phyloP scores from a whole-genome alignment of 2,329 filamentous ascomycete species.

The Helicocarpus griseus region DNA sequence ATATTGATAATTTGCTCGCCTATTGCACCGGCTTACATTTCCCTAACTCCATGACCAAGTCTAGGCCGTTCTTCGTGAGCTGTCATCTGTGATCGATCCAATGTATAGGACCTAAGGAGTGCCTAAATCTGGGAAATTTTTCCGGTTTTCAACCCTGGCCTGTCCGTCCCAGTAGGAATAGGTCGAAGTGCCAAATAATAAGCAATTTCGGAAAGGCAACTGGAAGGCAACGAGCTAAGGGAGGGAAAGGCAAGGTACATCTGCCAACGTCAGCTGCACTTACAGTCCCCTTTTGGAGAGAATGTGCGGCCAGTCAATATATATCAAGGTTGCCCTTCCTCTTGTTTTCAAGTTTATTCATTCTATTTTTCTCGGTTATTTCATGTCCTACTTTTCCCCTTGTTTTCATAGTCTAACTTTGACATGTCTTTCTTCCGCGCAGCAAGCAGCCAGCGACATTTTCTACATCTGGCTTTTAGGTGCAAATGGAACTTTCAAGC shows the following conservation, averaged over 20 bases:
- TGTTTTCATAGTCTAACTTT: not conserved
- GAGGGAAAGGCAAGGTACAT: not conserved
- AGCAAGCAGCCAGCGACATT: not conserved
- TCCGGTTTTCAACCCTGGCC: not conserved
- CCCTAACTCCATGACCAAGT: not conserved
- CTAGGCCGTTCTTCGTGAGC: not conserved
- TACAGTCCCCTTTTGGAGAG: not conserved
- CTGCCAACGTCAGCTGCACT: not conserved
- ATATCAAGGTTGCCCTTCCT: not conserved
- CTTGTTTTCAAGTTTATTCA: not conserved
- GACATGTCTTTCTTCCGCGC: not conserved
- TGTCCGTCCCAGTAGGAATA: not conserved
- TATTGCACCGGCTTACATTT: not conserved
- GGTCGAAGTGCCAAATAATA: not conserved
- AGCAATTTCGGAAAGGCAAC: constrained; percentile 1
- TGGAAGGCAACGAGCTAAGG: constrained; percentile 4
- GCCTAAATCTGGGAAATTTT: not conserved
- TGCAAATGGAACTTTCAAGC: not conserved
- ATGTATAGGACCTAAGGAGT: not conserved
- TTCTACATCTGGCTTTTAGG: not conserved
- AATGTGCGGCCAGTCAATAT: not conserved
- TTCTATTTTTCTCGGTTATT: constrained; percentile 1
- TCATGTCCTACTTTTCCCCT: not conserved
- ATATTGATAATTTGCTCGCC: not conserved
- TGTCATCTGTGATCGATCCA: not conserved